Percentiles rank a stretch among this genome's conserved stretches.
phyloP scores from a whole-genome alignment of 805 yeast species.

The Wickerhamomyces mucosus region DNA sequence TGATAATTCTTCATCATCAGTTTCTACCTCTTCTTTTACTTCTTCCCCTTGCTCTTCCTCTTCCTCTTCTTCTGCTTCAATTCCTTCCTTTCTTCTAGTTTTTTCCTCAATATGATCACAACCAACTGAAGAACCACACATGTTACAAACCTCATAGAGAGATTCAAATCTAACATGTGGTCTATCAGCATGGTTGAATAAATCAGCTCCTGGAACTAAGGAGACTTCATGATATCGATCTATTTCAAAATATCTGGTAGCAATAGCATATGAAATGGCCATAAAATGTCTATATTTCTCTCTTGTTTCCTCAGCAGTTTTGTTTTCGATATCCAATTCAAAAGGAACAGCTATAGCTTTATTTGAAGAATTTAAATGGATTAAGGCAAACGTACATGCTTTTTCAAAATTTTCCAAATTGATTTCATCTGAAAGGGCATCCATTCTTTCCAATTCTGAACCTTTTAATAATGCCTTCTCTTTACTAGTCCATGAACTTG shows the following conservation, averaged over 20 bases:
- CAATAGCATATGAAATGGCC: conserved; percentile 47
- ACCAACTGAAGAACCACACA: conserved; percentile 36
- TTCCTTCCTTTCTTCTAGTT: conserved; percentile 8
- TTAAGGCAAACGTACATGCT: conserved; percentile 25
- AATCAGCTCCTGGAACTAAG: conserved; percentile 85
- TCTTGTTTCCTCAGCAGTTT: conserved; percentile 16
- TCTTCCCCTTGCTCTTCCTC: conserved; percentile 6
- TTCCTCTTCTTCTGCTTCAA: conserved; percentile 6
- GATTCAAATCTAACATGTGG: conserved; percentile 66
- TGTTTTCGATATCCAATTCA: conserved; percentile 20
- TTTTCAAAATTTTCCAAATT: conserved; percentile 28
- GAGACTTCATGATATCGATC: conserved; percentile 69
- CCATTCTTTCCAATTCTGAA: conserved; percentile 50
- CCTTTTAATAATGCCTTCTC: conserved; percentile 42
- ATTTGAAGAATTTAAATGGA: conserved; percentile 17
- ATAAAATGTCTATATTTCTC: conserved; percentile 39
- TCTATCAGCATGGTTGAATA: conserved; percentile 63
- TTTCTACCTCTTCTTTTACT: conserved; percentile 5
- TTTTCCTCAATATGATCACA: conserved; percentile 22
- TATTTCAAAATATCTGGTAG: conserved; percentile 74
- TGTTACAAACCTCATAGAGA: conserved; percentile 38
- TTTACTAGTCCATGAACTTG: conserved; percentile 52
- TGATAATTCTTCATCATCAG: conserved; percentile 2
- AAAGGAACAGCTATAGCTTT: conserved; percentile 21
- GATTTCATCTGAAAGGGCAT: conserved; percentile 44